Percentiles rank a stretch among this genome's conserved stretches.
Conservation (phyloP, 1,284 basidiomycete genomes). For the Trichosporon inkin region DNA sequence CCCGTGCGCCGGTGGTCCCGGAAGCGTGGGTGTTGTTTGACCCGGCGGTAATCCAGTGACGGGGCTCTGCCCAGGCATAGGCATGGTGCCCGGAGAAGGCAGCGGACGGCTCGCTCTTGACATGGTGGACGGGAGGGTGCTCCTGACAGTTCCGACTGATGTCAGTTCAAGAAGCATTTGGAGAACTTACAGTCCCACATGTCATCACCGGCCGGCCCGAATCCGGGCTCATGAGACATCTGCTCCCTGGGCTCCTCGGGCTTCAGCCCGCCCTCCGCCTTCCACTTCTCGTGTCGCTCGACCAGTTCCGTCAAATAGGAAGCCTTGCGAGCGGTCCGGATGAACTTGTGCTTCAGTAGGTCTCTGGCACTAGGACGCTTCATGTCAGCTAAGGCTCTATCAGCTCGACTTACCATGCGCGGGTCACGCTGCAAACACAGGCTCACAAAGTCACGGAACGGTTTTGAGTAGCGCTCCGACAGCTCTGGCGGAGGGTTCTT, state of each 20-base stretch:
- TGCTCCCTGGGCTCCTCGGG: slow-evolving; percentile 56
- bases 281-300: slow-evolving; percentile 90
- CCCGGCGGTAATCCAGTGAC: neutral
- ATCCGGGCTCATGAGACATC: slow-evolving; percentile 24
- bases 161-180: neutral
- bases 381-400: slow-evolving; percentile 9
- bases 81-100: slow-evolving; percentile 12
- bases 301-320: slow-evolving; percentile 91
- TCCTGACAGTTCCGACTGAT: slow-evolving; percentile 47
- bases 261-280: slow-evolving; percentile 73
- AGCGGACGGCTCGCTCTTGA: slow-evolving; percentile 24
- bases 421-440: slow-evolving; percentile 92
- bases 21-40: neutral
- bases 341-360: slow-evolving; percentile 91
- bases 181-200: slow-evolving; percentile 78
- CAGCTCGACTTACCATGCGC: slow-evolving; percentile 61
- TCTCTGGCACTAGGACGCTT: slow-evolving; percentile 91
- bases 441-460: slow-evolving; percentile 90
- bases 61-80: neutral
- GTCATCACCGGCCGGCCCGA: slow-evolving; percentile 68
- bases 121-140: slow-evolving; percentile 36
- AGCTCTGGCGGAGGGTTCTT: slow-evolving; percentile 92
- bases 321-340: slow-evolving; percentile 89
- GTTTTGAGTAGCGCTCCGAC: slow-evolving; percentile 78
- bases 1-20: neutral